A percentile compares a stretch with the other conserved stretches of the same genome.
Evolutionary conservation across 352 stramenopile species (phyloP).

Genomic region (Phytopythium mirpurense): DNA sequence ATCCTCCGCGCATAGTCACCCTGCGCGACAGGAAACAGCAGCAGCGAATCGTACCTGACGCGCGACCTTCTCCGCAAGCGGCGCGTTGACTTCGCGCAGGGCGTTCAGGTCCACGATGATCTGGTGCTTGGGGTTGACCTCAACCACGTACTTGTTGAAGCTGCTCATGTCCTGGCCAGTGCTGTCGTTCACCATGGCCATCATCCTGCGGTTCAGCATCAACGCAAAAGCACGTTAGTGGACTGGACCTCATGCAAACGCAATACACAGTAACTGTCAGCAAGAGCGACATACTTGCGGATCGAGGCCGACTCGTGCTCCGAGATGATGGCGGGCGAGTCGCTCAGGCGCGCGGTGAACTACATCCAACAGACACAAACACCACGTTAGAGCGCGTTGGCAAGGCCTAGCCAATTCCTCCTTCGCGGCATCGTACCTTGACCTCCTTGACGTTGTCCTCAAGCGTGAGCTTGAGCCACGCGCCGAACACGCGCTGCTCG

Average conservation of each 20-base stretch:
- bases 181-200: conserved; percentile 95
- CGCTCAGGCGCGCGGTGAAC: conserved; percentile 88
- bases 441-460: conserved; percentile 88
- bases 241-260: not conserved
- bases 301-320: conserved; percentile 97
- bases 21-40: not conserved
- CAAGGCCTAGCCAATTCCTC: not conserved
- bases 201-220: conserved; percentile 85
- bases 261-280: too few species aligned
- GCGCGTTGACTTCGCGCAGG: conserved; percentile 77
- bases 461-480: conserved; percentile 92
- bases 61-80: conserved; percentile 83
- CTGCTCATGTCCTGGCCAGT: conserved; percentile 45
- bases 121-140: conserved; percentile 98
- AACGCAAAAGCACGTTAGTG: conserved; percentile 7
- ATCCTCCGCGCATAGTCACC: too few species aligned
- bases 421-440: too few species aligned
- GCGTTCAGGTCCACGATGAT: conserved; percentile 94
- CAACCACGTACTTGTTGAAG: conserved; percentile 93
- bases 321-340: conserved; percentile 98
- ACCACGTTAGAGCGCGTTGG: not conserved
- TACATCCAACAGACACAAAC: conserved; percentile 12
- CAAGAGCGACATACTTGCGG: conserved; percentile 65
- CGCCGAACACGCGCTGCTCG: conserved; percentile 87
- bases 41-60: conserved; percentile 41